Evolutionary conservation across 805 yeast genomes (phyloP).

Genomic region (Pichia scutulata): DNA sequence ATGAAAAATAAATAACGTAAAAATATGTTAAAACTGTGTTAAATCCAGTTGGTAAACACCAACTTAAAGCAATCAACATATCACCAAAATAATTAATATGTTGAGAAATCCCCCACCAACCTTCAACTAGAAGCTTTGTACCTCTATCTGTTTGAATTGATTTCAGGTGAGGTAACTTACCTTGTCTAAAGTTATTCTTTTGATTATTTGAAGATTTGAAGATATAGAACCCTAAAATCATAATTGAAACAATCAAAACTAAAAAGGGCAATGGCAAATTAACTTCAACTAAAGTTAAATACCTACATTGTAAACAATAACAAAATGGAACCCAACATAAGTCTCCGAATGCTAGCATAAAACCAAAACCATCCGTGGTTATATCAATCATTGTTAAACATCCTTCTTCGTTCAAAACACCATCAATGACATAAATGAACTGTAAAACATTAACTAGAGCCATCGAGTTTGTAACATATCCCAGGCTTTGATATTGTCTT

Average conservation of each 20-base stretch:
- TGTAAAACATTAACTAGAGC: conserved; percentile 62
- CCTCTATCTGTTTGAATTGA: conserved; percentile 70
- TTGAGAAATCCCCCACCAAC: conserved; percentile 94
- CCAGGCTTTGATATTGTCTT: conserved; percentile 54
- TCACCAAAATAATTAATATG: conserved; percentile 96
- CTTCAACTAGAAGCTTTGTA: conserved; percentile 73
- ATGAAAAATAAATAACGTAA: conserved; percentile 76
- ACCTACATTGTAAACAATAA: conserved; percentile 80
- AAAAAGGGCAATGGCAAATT: conserved; percentile 39
- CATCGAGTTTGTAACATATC: conserved; percentile 59
- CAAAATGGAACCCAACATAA: conserved; percentile 88
- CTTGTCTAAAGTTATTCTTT: conserved; percentile 76
- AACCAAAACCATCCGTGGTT: conserved; percentile 95
- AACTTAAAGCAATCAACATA: conserved; percentile 83
- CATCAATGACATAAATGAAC: conserved; percentile 80
- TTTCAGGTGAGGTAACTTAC: conserved; percentile 59
- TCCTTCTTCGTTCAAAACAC: conserved; percentile 87
- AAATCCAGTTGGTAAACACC: conserved; percentile 89
- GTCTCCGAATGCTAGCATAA: conserved; percentile 94
- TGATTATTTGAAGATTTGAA: conserved; percentile 82
- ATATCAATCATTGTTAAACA: conserved; percentile 91
- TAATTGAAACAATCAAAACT: conserved; percentile 38
- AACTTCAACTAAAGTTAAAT: conserved; percentile 56
- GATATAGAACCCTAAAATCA: conserved; percentile 57
- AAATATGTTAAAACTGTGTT: conserved; percentile 79